Evolutionary conservation across 257 asterid genomes (phyloP).

Genomic region (Mitragyna speciosa): DNA sequence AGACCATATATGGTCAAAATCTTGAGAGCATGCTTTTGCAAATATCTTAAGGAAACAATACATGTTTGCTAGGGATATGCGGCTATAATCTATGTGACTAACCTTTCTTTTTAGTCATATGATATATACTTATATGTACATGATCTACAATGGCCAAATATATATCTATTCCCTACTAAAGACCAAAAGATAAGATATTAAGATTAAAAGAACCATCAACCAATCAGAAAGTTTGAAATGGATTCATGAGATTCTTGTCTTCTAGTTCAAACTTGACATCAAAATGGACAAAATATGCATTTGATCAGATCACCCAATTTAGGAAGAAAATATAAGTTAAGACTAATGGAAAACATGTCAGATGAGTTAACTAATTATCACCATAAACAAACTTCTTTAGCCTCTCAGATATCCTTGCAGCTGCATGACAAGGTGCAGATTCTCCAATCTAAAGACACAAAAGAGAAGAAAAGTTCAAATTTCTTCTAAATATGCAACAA

Average conservation of each 20-base stretch:
- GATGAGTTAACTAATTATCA: background rate
- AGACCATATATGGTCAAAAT: no score
- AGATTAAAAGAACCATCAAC: background rate
- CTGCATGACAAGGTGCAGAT: conserved; percentile 27
- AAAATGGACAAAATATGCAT: background rate
- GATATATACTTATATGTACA: no score
- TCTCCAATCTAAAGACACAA: conserved; percentile 39
- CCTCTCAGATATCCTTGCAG: conserved; percentile 45
- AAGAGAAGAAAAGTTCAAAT: background rate
- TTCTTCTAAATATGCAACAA: background rate
- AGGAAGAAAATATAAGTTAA: background rate
- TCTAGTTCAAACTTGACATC: background rate
- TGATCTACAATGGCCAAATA: background rate
- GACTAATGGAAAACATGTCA: background rate
- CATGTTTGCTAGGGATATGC: background rate
- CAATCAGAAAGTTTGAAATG: background rate
- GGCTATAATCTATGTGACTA: background rate
- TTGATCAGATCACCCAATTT: background rate
- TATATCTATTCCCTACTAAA: background rate
- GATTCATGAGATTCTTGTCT: background rate
- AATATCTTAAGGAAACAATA: no score
- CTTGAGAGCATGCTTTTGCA: no score
- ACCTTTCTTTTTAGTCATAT: background rate
- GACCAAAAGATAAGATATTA: background rate
- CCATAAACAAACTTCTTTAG: conserved; percentile 40